These are phyloP conservation scores for Phytophthora nicotianae DNA, from an alignment of 352 stramenopile species.

Conservation along the genomic window DNA sequence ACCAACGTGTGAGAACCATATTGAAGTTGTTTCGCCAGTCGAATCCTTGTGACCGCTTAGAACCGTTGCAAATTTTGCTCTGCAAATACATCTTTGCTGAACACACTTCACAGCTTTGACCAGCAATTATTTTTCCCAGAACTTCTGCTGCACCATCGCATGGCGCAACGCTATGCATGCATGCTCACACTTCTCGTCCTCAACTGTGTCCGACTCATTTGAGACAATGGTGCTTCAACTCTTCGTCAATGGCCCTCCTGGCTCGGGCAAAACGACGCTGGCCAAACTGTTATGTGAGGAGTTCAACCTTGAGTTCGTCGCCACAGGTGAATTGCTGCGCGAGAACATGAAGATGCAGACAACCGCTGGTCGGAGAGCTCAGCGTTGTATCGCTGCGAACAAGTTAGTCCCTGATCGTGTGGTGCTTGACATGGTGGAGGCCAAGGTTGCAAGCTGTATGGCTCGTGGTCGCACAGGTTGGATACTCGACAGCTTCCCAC, in stretches of 20 bases:
- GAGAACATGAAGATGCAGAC: constrained; percentile 72
- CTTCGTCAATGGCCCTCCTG: constrained; percentile 73
- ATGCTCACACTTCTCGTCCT: constrained; percentile 11
- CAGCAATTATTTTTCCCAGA: constrained; percentile 11
- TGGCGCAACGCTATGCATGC: neutral
- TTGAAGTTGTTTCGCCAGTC: constrained; percentile 24
- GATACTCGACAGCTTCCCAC: constrained; percentile 80
- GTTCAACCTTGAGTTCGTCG: constrained; percentile 61
- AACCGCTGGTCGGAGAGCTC: constrained; percentile 54
- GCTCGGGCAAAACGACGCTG: constrained; percentile 72
- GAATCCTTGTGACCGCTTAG: neutral
- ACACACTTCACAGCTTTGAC: neutral
- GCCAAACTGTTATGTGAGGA: constrained; percentile 62
- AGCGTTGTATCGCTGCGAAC: constrained; percentile 72
- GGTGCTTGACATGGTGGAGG: constrained; percentile 79
- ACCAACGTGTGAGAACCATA: too few species aligned
- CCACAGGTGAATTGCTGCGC: constrained; percentile 71
- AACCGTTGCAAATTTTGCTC: constrained; percentile 1
- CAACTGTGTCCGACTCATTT: neutral
- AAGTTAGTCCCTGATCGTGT: constrained; percentile 73
- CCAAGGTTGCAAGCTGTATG: constrained; percentile 51
- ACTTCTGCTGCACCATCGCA: constrained; percentile 5
- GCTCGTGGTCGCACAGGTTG: constrained; percentile 43
- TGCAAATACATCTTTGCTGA: constrained; percentile 7
- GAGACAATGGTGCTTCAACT: constrained; percentile 60